Conservation (phyloP, 2,329 filamentous ascomycete species). For the Fusarium verticillioides region DNA sequence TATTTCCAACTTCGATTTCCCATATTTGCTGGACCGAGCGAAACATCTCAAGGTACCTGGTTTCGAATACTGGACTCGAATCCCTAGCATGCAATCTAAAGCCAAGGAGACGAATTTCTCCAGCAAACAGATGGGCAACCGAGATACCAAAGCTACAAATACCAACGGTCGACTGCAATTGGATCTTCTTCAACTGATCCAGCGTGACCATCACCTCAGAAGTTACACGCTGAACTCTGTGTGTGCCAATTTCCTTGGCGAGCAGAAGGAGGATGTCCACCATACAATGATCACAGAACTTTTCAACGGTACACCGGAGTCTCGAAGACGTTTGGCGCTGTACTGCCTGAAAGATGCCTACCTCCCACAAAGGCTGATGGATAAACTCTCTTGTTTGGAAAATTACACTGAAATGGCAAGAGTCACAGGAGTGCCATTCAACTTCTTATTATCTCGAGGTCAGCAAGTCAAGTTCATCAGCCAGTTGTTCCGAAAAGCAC, state of each 20-base stretch:
- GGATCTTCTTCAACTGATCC: conserved; percentile 92
- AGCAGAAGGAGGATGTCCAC: conserved; percentile 99
- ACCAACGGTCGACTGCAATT: conserved; percentile 93
- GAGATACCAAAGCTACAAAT: conserved; percentile 93
- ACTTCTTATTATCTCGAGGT: conserved; percentile 88
- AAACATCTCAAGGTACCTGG: conserved; percentile 80
- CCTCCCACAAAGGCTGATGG: conserved; percentile 91
- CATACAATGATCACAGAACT: conserved; percentile 99
- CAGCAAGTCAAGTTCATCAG: conserved; percentile 99
- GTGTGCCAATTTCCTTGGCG: conserved; percentile 90
- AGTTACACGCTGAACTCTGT: conserved; percentile 99
- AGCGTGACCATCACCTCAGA: conserved; percentile 92
- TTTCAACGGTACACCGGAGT: conserved; percentile 96
- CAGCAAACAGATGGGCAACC: conserved; percentile 98
- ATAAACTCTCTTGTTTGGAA: conserved; percentile 97
- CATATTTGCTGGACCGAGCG: conserved; percentile 90
- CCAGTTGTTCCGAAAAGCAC: conserved; percentile 93
- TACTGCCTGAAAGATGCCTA: conserved; percentile 99
- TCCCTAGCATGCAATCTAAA: conserved; percentile 76
- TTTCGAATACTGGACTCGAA: conserved; percentile 89
- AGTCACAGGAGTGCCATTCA: conserved; percentile 98
- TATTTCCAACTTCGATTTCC: conserved; percentile 98
- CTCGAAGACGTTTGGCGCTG: conserved; percentile 86
- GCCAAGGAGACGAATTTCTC: conserved; percentile 87
- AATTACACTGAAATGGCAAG: conserved; percentile 99